Base-by-base conservation (phyloP, 768 basidiomycete species). In the Lyophyllum atratum region DNA sequence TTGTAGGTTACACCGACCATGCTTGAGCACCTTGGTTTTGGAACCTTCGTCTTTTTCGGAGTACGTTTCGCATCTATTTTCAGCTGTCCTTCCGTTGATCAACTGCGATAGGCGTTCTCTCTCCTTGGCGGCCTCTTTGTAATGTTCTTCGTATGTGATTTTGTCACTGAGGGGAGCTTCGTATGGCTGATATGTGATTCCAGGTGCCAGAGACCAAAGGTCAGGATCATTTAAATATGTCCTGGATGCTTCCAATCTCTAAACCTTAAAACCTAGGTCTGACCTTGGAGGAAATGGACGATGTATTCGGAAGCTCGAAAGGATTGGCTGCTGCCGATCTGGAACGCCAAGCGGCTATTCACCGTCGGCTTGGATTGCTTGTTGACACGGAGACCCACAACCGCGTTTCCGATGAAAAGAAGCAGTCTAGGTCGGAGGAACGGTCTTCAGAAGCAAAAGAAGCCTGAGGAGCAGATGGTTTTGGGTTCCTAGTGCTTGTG, bases 1-100 rank as follows among this genome's bases (percentile, higher is more conserved):
- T 54, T 24, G 52, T 54, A 79, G 71, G 81, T 90, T 11, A 92
- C 89, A 5, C 90, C 90, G 2, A 79, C 84, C 1, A 90, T 90
- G 89, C 70, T 87, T 56, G 62, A 71, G n/a, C 76, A 86, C 50
- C 75, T 90, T 33, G 73, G 80, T 21, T 90, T 82, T 66, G 87
- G 86, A 11, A 90, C 89, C 1, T 91, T 91, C 65, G 77, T 92
- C 42, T 87, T 90, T 75, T 91, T 90, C 67, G 88, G 88, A 43
- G 84, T 85, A 65, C 55, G 80, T 69, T 19, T 40, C 10, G 24
- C 8, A 24, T 42, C 25, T 37, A 26, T 4, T 46, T 29, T 42
- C 10, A 54, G 9, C 14, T 37, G 45, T 37, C 56, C 47, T 33
- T n/a, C 39, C 45, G 51, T 51, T 19, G 59, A 19, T 7, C 42